A percentile compares a stretch with the other conserved stretches of the same genome.
Conservation (phyloP, 306 rosid genomes). For the Dryas alaskensis region DNA sequence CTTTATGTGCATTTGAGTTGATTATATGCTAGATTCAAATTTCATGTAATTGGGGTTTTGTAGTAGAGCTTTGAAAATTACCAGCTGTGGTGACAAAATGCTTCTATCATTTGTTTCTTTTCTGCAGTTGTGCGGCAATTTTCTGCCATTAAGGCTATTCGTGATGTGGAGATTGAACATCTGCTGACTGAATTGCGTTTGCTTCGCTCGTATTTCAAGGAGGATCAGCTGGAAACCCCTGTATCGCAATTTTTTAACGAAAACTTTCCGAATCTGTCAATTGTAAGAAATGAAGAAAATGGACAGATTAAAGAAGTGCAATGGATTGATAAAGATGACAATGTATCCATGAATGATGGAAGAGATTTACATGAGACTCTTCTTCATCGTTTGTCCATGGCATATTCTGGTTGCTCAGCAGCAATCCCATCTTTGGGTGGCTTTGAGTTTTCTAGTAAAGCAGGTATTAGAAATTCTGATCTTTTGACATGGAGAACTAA, state of each 20-base stretch:
- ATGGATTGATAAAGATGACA: constrained; percentile 37
- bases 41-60: not conserved
- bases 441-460: constrained; percentile 54
- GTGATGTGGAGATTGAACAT: constrained; percentile 68
- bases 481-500: constrained; percentile 3
- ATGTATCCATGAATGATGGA: constrained; percentile 34
- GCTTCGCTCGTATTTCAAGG: constrained; percentile 55
- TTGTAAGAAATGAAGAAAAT: constrained; percentile 35
- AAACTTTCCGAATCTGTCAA: constrained; percentile 50
- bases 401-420: constrained; percentile 49
- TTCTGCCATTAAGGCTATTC: constrained; percentile 68
- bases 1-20: not conserved
- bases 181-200: constrained; percentile 61
- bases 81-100: not conserved
- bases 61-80: not conserved
- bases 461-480: constrained; percentile 35
- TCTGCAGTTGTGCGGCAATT: constrained; percentile 58
- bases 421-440: constrained; percentile 52
- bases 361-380: constrained; percentile 45
- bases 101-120: not conserved
- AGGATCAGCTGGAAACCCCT: constrained; percentile 59
- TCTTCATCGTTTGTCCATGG: constrained; percentile 58
- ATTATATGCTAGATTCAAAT: not conserved
- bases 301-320: constrained; percentile 40
- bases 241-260: constrained; percentile 45